Percentiles rank a stretch among this genome's conserved stretches.
phyloP scores from a whole-genome alignment of 2,329 filamentous ascomycete genomes.

The Passalora sequoiae region DNA sequence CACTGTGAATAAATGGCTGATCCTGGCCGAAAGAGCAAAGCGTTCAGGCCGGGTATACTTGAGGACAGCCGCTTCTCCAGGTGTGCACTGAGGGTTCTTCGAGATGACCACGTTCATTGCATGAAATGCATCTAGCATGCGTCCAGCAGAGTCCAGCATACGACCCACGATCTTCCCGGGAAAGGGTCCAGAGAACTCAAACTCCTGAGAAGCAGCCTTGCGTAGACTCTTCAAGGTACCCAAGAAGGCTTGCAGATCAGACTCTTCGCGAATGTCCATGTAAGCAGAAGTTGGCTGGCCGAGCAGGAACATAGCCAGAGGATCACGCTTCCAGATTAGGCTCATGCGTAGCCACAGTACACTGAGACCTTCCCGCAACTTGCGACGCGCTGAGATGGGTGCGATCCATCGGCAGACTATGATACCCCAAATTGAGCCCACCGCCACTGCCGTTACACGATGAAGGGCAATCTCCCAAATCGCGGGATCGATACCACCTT shows the following conservation, averaged over 20 bases:
- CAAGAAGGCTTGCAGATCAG: slow-evolving; percentile 74
- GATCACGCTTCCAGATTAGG: slow-evolving; percentile 92
- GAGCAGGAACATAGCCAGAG: slow-evolving; percentile 63
- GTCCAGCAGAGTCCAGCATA: slow-evolving; percentile 73
- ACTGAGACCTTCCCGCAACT: slow-evolving; percentile 83
- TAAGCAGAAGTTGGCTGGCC: slow-evolving; percentile 50
- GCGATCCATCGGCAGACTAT: slow-evolving; percentile 84
- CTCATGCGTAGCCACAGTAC: slow-evolving; percentile 93
- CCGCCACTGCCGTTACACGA: slow-evolving; percentile 77
- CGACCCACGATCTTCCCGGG: slow-evolving; percentile 66
- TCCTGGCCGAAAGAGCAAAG: slow-evolving; percentile 73
- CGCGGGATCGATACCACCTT: slow-evolving; percentile 75
- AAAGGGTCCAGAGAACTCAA: slow-evolving; percentile 83
- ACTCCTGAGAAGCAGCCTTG: slow-evolving; percentile 71
- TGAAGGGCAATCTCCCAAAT: slow-evolving; percentile 86
- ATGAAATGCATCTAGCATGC: slow-evolving; percentile 88
- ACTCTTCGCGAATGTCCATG: slow-evolving; percentile 82
- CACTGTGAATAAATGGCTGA: slow-evolving; percentile 81
- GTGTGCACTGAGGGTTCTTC: slow-evolving; percentile 68
- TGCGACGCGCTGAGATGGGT: slow-evolving; percentile 84
- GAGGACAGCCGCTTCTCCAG: slow-evolving; percentile 76
- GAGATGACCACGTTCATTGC: slow-evolving; percentile 91
- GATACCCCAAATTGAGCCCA: slow-evolving; percentile 87
- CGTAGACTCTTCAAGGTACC: slow-evolving; percentile 70
- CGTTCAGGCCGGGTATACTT: slow-evolving; percentile 75